These are phyloP conservation scores for Sodiomyces alkalinus DNA, from an alignment of 2,329 filamentous ascomycete genomes.

Conservation along the genomic window DNA sequence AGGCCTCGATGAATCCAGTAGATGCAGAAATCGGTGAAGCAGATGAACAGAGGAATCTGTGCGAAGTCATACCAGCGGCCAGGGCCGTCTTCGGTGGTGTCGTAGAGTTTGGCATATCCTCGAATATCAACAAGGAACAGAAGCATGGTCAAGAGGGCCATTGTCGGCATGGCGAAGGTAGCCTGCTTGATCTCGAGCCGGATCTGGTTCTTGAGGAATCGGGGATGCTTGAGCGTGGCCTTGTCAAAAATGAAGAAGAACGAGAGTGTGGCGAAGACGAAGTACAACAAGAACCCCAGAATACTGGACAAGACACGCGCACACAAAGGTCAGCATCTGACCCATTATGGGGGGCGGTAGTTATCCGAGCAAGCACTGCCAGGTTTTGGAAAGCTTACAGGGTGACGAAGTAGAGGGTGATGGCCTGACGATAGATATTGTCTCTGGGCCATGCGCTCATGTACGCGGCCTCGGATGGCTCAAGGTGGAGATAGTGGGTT, in stretches of 20 bases:
- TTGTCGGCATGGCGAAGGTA: slow-evolving; percentile 59
- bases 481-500: slow-evolving; percentile 51
- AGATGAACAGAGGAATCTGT: slow-evolving; percentile 78
- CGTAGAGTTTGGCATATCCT: slow-evolving; percentile 78
- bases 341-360: background rate
- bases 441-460: slow-evolving; percentile 65
- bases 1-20: slow-evolving; percentile 84
- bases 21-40: slow-evolving; percentile 80
- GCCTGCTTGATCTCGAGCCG: slow-evolving; percentile 73
- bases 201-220: slow-evolving; percentile 91
- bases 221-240: slow-evolving; percentile 73
- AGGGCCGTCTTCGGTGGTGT: slow-evolving; percentile 59
- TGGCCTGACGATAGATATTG: slow-evolving; percentile 57
- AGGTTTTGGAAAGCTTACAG: slow-evolving; percentile 42
- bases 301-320: slow-evolving; percentile 44
- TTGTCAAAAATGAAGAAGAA: slow-evolving; percentile 90
- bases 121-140: slow-evolving; percentile 73
- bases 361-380: background rate
- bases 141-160: slow-evolving; percentile 67
- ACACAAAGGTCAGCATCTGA: slow-evolving; percentile 1
- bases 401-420: slow-evolving; percentile 70
- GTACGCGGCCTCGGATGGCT: slow-evolving; percentile 64
- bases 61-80: slow-evolving; percentile 62
- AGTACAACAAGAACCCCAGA: slow-evolving; percentile 76
- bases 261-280: slow-evolving; percentile 65